phyloP scores from a whole-genome alignment of 2,329 filamentous ascomycete species.

The Aurifilum marmelostoma region DNA sequence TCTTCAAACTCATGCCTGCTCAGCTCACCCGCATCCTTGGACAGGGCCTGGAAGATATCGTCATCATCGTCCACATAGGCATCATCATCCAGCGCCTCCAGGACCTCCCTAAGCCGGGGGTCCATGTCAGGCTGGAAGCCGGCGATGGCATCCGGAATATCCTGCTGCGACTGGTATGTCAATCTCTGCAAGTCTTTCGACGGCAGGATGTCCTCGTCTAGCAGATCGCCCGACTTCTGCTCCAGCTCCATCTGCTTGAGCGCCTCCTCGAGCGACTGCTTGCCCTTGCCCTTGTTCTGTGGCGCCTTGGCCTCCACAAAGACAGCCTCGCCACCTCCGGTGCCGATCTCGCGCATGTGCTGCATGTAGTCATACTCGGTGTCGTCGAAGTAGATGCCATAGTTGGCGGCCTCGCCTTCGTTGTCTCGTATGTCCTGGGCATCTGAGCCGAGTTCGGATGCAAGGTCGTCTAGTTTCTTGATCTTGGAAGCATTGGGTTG shows the following conservation, averaged over 20 bases:
- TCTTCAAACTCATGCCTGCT: conserved; percentile 77
- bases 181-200: conserved; percentile 76
- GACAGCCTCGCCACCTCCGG: conserved; percentile 72
- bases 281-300: conserved; percentile 71
- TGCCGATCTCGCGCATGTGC: conserved; percentile 86
- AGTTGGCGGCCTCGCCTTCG: conserved; percentile 92
- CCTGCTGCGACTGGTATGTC: conserved; percentile 87
- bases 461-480: conserved; percentile 76
- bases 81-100: conserved; percentile 94
- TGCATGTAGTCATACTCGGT: conserved; percentile 99
- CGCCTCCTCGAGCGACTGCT: conserved; percentile 81
- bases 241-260: conserved; percentile 65
- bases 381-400: conserved; percentile 95
- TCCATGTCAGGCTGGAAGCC: conserved; percentile 99
- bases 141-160: conserved; percentile 86
- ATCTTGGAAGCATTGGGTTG: conserved; percentile 53
- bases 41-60: conserved; percentile 71
- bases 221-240: conserved; percentile 57
- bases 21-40: conserved; percentile 53
- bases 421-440: conserved; percentile 73
- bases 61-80: conserved; percentile 87
- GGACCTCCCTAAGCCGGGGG: conserved; percentile 82
- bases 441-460: conserved; percentile 72
- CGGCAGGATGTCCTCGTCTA: conserved; percentile 76
- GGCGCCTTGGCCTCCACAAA: conserved; percentile 76